phyloP scores from a whole-genome alignment of 495 filamentous ascomycete species.

The Letharia lupina region DNA sequence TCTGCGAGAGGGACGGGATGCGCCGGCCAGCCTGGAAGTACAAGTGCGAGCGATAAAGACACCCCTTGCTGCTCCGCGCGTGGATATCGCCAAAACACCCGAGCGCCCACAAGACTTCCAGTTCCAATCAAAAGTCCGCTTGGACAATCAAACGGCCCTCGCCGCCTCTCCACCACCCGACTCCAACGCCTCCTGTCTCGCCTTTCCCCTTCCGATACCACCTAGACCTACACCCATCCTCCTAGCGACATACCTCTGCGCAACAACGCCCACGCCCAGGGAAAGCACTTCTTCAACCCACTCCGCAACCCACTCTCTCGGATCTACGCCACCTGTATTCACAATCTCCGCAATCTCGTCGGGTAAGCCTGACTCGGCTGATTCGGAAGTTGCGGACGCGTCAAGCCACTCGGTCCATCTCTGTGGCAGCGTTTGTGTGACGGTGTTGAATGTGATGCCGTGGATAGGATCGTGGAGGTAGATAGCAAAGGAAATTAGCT shows the following conservation, averaged over 20 bases:
- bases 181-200: slow-evolving; percentile 60
- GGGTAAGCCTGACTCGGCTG: slow-evolving; percentile 45
- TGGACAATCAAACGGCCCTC: slow-evolving; percentile 41
- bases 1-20: neutral
- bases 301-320: slow-evolving; percentile 92
- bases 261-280: slow-evolving; percentile 72
- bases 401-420: slow-evolving; percentile 92
- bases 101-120: slow-evolving; percentile 1
- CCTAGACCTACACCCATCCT: slow-evolving; percentile 86
- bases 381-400: slow-evolving; percentile 47
- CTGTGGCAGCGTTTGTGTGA: slow-evolving; percentile 76
- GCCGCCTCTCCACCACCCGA: slow-evolving; percentile 77
- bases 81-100: slow-evolving; percentile 1
- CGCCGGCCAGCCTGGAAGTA: slow-evolving; percentile 2
- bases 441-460: slow-evolving; percentile 72
- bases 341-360: slow-evolving; percentile 84
- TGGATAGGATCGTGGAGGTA: slow-evolving; percentile 92
- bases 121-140: neutral
- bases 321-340: slow-evolving; percentile 81
- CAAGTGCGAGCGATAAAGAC: neutral
- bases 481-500: slow-evolving; percentile 69
- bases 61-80: neutral
- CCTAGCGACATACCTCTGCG: slow-evolving; percentile 92
- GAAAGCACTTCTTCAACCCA: slow-evolving; percentile 91
- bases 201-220: slow-evolving; percentile 67